These are phyloP conservation scores for Scedosporium apiospermum DNA, from an alignment of 2,329 filamentous ascomycete species.

Conservation along the genomic window DNA sequence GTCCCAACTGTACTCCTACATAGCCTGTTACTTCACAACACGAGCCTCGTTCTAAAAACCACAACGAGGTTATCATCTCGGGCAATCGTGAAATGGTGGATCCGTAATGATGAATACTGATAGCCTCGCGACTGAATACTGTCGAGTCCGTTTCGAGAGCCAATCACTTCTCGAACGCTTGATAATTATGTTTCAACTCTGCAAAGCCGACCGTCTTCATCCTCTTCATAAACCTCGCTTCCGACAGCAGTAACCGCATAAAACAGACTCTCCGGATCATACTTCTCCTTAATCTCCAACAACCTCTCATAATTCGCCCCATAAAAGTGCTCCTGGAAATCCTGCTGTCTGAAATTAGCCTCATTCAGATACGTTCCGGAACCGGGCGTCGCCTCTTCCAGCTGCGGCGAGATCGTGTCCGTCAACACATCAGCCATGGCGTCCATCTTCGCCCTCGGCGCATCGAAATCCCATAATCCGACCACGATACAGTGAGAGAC, in stretches of 20 bases:
- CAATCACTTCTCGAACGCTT: too few relatives aligned
- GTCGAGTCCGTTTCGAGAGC: too few relatives aligned
- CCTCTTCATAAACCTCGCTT: background rate
- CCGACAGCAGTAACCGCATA: conserved; percentile 13
- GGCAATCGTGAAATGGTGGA: too few relatives aligned
- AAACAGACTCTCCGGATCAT: conserved; percentile 35
- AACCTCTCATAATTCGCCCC: conserved; percentile 34
- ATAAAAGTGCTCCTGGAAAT: conserved; percentile 34
- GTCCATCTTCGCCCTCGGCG: conserved; percentile 8
- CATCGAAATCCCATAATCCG: conserved; percentile 6
- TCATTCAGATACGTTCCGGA: conserved; percentile 41
- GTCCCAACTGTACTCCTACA: too few relatives aligned
- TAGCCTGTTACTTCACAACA: too few relatives aligned
- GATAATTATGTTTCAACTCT: background rate
- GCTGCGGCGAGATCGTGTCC: conserved; percentile 18
- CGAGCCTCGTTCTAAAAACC: too few relatives aligned
- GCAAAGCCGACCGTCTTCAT: background rate
- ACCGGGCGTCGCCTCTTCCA: conserved; percentile 28
- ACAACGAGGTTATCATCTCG: too few relatives aligned
- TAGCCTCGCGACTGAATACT: too few relatives aligned
- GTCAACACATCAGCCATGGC: conserved; percentile 19
- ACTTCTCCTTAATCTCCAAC: conserved; percentile 37
- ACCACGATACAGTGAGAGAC: conserved; percentile 8
- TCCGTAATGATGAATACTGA: too few relatives aligned
- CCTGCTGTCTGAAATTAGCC: conserved; percentile 32